Base-by-base conservation (phyloP, 1,284 basidiomycete species). In the Xerocomus amazonicus region DNA sequence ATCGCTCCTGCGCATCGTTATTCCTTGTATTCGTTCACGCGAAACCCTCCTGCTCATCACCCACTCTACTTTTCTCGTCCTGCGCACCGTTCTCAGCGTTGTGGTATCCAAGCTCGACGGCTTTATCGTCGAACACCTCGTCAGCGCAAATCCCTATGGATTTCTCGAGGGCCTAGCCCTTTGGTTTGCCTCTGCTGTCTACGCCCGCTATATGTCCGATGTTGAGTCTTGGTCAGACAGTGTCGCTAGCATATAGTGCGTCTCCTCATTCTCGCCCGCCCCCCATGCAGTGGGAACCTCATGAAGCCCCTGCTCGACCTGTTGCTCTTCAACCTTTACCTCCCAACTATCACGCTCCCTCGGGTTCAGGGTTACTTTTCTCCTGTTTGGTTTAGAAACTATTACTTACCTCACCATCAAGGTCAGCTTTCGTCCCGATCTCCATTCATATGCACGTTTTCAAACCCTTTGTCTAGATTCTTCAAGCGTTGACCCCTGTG, bases 321-420 rank as follows among this genome's bases (percentile, higher is more conserved):
- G n/a, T n/a, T n/a, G n/a, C n/a, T n/a, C n/a, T n/a, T n/a, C n/a
- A 94, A 97, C 62, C 77, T 98, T 9, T 98, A 99, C 68, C 79
- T 97, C 47, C 88, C 84, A 3, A 74, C 83, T 0, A 86, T 98
- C 61, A 97, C 95, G 3, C 88, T 92, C 16, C 63, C 82, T 98
- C 16, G 88, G 91, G 3, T 73, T 85, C 2, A 79, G 84, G 29
- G 88, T 96, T 1, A 92, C 92, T 0, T 58, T 84, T 2, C 76
- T 94, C 10, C 74, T n/a, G n/a, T n/a, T n/a, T n/a, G n/a, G n/a
- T n/a, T n/a, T n/a, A n/a, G n/a, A n/a, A n/a, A n/a, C n/a, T n/a
- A n/a, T n/a, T 98, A 12, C 89, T 67, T 88, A 92, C 52, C 70
- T 86, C 26, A 97, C 95, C 0, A 90, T 90, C 3, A 65, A 67